Base-by-base conservation (phyloP, 2,329 filamentous ascomycete species). In the Fusarium camptoceras region DNA sequence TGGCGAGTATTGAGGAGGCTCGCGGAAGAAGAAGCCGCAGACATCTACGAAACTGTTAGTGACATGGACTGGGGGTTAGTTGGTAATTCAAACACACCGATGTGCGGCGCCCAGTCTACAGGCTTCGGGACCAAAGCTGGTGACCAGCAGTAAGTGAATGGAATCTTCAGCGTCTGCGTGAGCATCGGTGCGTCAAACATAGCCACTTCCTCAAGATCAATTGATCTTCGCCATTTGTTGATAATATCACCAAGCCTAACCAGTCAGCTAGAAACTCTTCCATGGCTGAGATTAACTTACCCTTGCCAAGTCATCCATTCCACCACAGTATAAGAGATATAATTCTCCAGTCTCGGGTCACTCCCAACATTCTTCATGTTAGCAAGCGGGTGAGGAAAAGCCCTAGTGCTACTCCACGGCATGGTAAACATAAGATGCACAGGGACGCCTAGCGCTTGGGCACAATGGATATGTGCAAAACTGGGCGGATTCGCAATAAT, bases 271-370 rank as follows among this genome's bases (percentile, higher is more conserved):
- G 4, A 8, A 3, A 5, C 4, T 11, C 18, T 37, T n/a, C 34
- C 18, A 37, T 1, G 4, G 6, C 1, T 5, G 3, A 1, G 2
- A 6, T 15, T 4, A 5, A 34, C 59, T 60, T 63, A 75, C 73
- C 91, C 91, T 78, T 94, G 91, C 91, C 91, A 94, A 14, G 91
- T 91, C 80, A 94, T 84, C 84, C 92, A 89, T 62, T 94, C 92
- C 2, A 94, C 89, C 42, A 93, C 82, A 1, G 87, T 86, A 72
- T 93, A 94, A 0, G 89, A 91, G 12, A 93, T 84, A 70, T 90
- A 92, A 6, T 70, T 93, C 93, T 3, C 90, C 86, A 3, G 16
- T 2, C 89, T 16, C 34, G 6, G 53, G 0, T 66, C 49, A 66
- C 66, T 24, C 22, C 67, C 68, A 89, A 91, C 41, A 6, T 49